These are phyloP conservation scores for Vitis vinifera DNA, from an alignment of 164 flowering plant species.

Conservation along the genomic window ASM3070453v1 NC_081810.1:21704501-21705000, in stretches of 20 bases:
- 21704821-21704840: constrained; percentile 9
- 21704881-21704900: background rate
- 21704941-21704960: background rate
- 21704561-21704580: too few species aligned
- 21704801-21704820: constrained; percentile 6
- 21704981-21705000: too few species aligned
- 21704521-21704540: too few species aligned
- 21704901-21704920: constrained; percentile 3
- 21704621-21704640: background rate
- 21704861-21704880: constrained; percentile 6
- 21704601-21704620: too few species aligned
- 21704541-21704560: too few species aligned
- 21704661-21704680: constrained; percentile 12
- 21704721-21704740: constrained; percentile 1
- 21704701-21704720: constrained; percentile 1
- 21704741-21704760: background rate
- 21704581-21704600: too few species aligned
- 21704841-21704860: constrained; percentile 5
- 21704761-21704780: background rate
- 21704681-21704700: background rate
- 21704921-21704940: constrained; percentile 10
- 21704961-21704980: too few species aligned
- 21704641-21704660: constrained; percentile 7
- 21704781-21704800: background rate
- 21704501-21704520: too few species aligned